Evolutionary conservation across 2,329 filamentous ascomycete species (phyloP).

Genomic region (Triangularia setosa): DNA sequence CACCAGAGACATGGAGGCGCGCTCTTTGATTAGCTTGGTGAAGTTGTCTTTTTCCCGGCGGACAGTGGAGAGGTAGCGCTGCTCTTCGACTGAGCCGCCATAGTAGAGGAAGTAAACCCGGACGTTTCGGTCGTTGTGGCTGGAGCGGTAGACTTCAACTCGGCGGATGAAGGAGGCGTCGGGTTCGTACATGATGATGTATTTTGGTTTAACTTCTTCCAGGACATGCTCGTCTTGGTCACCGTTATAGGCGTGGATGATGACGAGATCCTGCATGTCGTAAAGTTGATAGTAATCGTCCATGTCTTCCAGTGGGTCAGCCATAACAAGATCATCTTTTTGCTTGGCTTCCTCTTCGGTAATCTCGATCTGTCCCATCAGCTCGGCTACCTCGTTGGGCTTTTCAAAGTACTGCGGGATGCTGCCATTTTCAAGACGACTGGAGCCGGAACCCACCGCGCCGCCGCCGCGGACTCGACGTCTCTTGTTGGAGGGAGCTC

Average conservation of each 20-base stretch:
- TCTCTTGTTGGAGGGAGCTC: slow-evolving; percentile 78
- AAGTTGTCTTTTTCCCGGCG: slow-evolving; percentile 96
- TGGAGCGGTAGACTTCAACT: slow-evolving; percentile 93
- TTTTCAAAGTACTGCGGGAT: slow-evolving; percentile 77
- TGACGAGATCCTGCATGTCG: slow-evolving; percentile 82
- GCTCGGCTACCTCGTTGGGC: slow-evolving; percentile 72
- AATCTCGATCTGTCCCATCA: slow-evolving; percentile 80
- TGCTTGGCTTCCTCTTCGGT: slow-evolving; percentile 71
- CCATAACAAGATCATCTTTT: slow-evolving; percentile 65
- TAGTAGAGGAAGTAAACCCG: slow-evolving; percentile 98
- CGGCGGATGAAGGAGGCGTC: slow-evolving; percentile 90
- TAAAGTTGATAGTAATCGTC: slow-evolving; percentile 89
- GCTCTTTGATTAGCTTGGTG: slow-evolving; percentile 89
- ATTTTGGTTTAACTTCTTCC: slow-evolving; percentile 87
- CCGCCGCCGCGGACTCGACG: slow-evolving; percentile 79
- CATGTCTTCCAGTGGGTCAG: slow-evolving; percentile 84
- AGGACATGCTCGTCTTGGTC: slow-evolving; percentile 96
- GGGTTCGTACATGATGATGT: slow-evolving; percentile 98
- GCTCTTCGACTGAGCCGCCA: slow-evolving; percentile 89
- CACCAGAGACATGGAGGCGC: slow-evolving; percentile 86
- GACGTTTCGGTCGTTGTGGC: slow-evolving; percentile 83
- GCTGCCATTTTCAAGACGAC: slow-evolving; percentile 68
- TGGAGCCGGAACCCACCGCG: slow-evolving; percentile 50
- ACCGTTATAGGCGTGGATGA: slow-evolving; percentile 90
- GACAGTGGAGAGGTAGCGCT: slow-evolving; percentile 83